phyloP scores from a whole-genome alignment of 2,329 filamentous ascomycete genomes.

The Orbilia oligospora region DNA sequence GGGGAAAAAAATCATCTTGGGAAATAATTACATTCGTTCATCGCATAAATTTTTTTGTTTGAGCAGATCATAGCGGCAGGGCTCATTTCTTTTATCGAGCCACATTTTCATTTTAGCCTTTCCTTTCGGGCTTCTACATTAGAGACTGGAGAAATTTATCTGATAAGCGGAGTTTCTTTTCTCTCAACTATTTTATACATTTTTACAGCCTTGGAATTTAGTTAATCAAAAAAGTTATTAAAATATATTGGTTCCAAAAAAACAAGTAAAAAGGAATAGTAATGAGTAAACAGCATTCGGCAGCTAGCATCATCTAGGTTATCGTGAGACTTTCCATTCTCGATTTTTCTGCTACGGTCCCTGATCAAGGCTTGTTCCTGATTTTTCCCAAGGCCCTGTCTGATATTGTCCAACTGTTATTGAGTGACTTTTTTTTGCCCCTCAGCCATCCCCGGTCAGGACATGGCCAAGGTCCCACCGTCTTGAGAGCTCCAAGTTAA shows the following conservation, averaged over 20 bases:
- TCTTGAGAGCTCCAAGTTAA: conserved; percentile 49
- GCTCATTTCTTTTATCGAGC: conserved; percentile 48
- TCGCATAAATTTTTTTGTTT: conserved; percentile 35
- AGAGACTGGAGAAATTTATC: conserved; percentile 58
- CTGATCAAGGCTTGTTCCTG: conserved; percentile 39
- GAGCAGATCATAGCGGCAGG: conserved; percentile 60
- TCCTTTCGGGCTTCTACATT: conserved; percentile 56
- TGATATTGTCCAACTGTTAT: conserved; percentile 22
- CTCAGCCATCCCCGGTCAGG: conserved; percentile 7
- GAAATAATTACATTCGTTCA: conserved; percentile 60
- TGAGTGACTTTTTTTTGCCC: conserved; percentile 57
- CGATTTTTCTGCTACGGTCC: conserved; percentile 26
- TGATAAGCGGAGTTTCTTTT: conserved; percentile 56
- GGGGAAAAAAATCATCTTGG: conserved; percentile 39
- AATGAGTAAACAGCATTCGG: conserved; percentile 1
- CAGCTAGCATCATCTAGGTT: not conserved
- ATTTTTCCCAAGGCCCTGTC: conserved; percentile 42
- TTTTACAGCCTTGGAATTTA: conserved; percentile 44
- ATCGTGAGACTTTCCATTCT: conserved; percentile 36
- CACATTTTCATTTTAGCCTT: conserved; percentile 39
- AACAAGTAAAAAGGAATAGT: not conserved
- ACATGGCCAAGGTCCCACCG: conserved; percentile 23
- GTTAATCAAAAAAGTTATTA: conserved; percentile 40
- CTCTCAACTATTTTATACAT: conserved; percentile 2
- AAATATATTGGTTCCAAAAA: conserved; percentile 30